Percentiles rank a stretch among this genome's conserved stretches.
These are phyloP conservation scores for Solanum arcanum DNA, from an alignment of 257 asterid species.

Conservation along the genomic window DNA sequence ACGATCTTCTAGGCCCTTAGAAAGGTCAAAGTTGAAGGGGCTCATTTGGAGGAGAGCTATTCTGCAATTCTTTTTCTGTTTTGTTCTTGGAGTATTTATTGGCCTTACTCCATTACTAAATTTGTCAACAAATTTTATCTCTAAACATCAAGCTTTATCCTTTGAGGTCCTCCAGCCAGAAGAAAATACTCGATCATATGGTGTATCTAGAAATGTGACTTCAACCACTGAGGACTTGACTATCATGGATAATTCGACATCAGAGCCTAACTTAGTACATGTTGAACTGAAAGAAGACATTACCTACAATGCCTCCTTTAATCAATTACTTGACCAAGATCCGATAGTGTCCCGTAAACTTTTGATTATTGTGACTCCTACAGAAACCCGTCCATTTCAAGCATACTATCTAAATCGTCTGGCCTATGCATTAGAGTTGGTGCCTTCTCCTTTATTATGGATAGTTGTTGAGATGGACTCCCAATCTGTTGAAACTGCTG, in stretches of 20 bases:
- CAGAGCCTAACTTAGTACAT: slow-evolving; percentile 4
- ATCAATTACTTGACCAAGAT: slow-evolving; percentile 13
- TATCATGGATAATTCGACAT: slow-evolving; percentile 6
- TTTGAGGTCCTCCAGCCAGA: slow-evolving; percentile 22
- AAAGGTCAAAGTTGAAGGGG: slow-evolving; percentile 47
- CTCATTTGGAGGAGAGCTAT: slow-evolving; percentile 50
- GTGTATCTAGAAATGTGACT: slow-evolving; percentile 9
- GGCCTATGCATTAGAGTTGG: slow-evolving; percentile 40
- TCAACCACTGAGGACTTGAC: slow-evolving; percentile 8
- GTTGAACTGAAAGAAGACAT: slow-evolving; percentile 8
- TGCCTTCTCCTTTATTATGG: slow-evolving; percentile 61
- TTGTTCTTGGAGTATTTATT: slow-evolving; percentile 39
- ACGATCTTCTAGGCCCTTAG: slow-evolving; percentile 38
- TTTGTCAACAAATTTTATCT: slow-evolving; percentile 18
- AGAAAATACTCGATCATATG: slow-evolving; percentile 2
- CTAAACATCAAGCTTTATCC: slow-evolving; percentile 30
- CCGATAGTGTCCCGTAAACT: slow-evolving; percentile 27
- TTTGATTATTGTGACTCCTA: slow-evolving; percentile 62
- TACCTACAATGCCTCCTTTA: not conserved
- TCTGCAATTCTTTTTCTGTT: slow-evolving; percentile 46
- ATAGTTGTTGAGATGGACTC: slow-evolving; percentile 64
- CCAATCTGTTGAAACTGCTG: slow-evolving; percentile 55
- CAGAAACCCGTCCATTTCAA: slow-evolving; percentile 35
- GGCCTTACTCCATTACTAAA: slow-evolving; percentile 47
- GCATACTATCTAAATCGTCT: slow-evolving; percentile 45